Percentiles rank a stretch among this genome's conserved stretches.
These are phyloP conservation scores for Corymbia citriodora DNA, from an alignment of 441 rosid genomes.

Conservation along the genomic window DNA sequence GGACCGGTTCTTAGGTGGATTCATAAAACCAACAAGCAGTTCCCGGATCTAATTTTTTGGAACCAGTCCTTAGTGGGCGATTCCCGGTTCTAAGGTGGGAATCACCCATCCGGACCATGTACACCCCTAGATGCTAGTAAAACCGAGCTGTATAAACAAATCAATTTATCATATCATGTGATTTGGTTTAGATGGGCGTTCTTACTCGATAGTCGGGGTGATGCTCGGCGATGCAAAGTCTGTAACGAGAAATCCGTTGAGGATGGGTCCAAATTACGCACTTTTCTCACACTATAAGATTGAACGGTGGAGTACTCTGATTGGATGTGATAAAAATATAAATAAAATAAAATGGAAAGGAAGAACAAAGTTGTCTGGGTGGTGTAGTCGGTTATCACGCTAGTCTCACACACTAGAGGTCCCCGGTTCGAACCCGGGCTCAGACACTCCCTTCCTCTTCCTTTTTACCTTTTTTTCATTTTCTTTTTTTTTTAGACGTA, in stretches of 20 bases:
- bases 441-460: conserved; percentile 19
- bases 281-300: not conserved
- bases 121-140: not conserved
- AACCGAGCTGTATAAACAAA: not conserved
- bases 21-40: too few relatives aligned
- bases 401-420: conserved; percentile 99
- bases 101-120: too few relatives aligned
- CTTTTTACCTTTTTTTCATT: fast-evolving
- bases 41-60: too few relatives aligned
- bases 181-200: not conserved
- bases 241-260: not conserved
- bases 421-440: conserved; percentile 99
- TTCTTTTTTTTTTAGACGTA: not conserved
- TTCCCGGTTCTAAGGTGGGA: too few relatives aligned
- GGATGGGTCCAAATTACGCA: not conserved
- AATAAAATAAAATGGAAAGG: fast-evolving
- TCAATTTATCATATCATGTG: not conserved
- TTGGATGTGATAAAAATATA: fast-evolving
- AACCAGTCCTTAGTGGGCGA: too few relatives aligned
- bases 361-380: conserved; percentile 37
- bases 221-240: not conserved
- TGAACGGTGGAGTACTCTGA: not conserved
- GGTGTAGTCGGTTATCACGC: conserved; percentile 99
- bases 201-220: not conserved
- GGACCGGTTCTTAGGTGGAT: too few relatives aligned